Conservation (phyloP, 371 early-diverging fungal species). For the Mucor indicus region DNA sequence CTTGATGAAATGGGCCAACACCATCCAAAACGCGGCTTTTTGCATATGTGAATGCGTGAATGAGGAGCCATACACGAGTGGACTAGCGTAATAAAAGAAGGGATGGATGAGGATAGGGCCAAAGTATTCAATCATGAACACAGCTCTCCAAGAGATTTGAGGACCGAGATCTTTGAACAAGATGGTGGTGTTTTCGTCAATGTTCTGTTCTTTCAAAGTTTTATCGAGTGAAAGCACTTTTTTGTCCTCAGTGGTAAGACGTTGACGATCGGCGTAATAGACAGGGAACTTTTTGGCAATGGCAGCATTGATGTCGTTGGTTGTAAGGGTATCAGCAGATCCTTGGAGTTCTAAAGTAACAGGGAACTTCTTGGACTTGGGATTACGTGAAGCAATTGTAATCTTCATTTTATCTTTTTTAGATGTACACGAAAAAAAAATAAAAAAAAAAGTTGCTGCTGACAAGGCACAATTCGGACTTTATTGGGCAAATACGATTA, state of each 20-base stretch:
- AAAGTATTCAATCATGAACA: slow-evolving; percentile 91
- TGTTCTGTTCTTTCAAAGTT: slow-evolving; percentile 52
- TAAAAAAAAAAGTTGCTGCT: too few relatives aligned
- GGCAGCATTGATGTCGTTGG: slow-evolving; percentile 29
- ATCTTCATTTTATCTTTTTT: slow-evolving; percentile 36
- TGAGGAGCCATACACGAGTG: slow-evolving; percentile 60
- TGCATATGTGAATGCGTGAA: slow-evolving; percentile 74
- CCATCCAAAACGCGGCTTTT: slow-evolving; percentile 58
- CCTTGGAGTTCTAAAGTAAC: slow-evolving; percentile 61
- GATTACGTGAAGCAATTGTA: slow-evolving; percentile 40
- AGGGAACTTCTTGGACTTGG: slow-evolving; percentile 52
- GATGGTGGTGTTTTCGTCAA: slow-evolving; percentile 64
- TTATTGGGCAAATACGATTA: too few relatives aligned
- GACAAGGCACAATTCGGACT: too few relatives aligned
- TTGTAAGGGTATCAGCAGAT: slow-evolving; percentile 21
- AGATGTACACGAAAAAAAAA: too few relatives aligned
- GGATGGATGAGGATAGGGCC: slow-evolving; percentile 91
- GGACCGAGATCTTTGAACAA: slow-evolving; percentile 92
- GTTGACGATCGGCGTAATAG: slow-evolving; percentile 74
- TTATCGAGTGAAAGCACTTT: slow-evolving; percentile 56
- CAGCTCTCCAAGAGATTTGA: slow-evolving; percentile 93
- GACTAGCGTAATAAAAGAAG: slow-evolving; percentile 73
- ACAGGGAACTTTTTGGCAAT: slow-evolving; percentile 60
- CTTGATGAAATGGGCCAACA: slow-evolving; percentile 88
- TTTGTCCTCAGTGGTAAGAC: slow-evolving; percentile 63